A percentile compares a stretch with the other conserved stretches of the same genome.
Evolutionary conservation across 441 rosid species (phyloP).

Genomic region (Populus hybrid): DNA sequence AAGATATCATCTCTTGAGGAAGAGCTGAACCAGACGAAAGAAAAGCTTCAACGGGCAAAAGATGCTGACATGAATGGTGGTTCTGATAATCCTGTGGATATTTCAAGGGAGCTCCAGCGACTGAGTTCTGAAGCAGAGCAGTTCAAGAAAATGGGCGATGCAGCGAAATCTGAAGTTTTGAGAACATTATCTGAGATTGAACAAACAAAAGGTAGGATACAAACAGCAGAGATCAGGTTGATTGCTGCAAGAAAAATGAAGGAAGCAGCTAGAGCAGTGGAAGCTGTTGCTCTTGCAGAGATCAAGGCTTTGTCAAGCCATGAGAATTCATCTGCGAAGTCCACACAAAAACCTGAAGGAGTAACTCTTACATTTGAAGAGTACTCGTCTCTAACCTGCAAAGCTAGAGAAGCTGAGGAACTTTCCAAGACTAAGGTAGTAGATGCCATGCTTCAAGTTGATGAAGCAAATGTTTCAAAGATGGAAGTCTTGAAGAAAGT

Average conservation of each 20-base stretch:
- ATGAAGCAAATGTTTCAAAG: slow-evolving; percentile 49
- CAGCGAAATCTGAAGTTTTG: slow-evolving; percentile 49
- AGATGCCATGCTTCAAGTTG: slow-evolving; percentile 47
- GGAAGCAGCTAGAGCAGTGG: slow-evolving; percentile 85
- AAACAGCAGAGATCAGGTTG: slow-evolving; percentile 69
- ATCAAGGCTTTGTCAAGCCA: slow-evolving; percentile 57
- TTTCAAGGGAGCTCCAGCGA: slow-evolving; percentile 60
- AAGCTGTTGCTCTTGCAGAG: slow-evolving; percentile 76
- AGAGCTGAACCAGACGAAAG: slow-evolving; percentile 49
- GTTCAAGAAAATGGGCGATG: slow-evolving; percentile 58
- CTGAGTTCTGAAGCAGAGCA: slow-evolving; percentile 63
- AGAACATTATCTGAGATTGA: slow-evolving; percentile 65
- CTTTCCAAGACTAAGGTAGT: slow-evolving; percentile 36
- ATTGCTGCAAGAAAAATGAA: slow-evolving; percentile 83
- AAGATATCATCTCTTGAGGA: slow-evolving; percentile 64
- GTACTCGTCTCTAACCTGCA: slow-evolving; percentile 43
- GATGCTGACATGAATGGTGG: slow-evolving; percentile 29
- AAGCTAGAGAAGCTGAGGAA: slow-evolving; percentile 53
- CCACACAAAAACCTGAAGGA: slow-evolving; percentile 22
- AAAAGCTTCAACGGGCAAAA: slow-evolving; percentile 43
- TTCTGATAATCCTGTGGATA: slow-evolving; percentile 35
- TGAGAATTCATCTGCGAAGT: slow-evolving; percentile 25
- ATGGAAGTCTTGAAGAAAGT: slow-evolving; percentile 51
- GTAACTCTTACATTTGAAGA: slow-evolving; percentile 57
- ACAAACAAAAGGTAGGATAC: slow-evolving; percentile 55